Conservation (phyloP, 1,284 basidiomycete species). For the Rhodotorula sp. region DNA sequence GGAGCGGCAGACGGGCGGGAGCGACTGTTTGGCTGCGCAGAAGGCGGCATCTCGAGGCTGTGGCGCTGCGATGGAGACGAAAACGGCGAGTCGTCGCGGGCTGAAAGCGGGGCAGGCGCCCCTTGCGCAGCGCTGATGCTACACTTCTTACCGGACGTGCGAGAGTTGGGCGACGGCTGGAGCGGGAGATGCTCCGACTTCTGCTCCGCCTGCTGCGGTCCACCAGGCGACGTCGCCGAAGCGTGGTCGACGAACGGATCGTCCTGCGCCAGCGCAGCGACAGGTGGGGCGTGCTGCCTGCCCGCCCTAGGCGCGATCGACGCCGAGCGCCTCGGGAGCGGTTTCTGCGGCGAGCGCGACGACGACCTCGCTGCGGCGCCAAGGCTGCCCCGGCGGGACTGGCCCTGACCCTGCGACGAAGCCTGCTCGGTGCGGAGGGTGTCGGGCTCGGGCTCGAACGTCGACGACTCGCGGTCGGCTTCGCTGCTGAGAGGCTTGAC, state of each 20-base stretch:
- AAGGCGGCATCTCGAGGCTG: slow-evolving; percentile 8
- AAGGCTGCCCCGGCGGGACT: neutral
- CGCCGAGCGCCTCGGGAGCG: neutral
- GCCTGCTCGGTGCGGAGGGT: slow-evolving; percentile 7
- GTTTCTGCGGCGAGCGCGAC: neutral
- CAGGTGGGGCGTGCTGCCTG: neutral
- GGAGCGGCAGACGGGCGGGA: neutral
- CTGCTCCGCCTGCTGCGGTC: too few relatives aligned
- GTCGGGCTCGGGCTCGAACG: slow-evolving; percentile 15
- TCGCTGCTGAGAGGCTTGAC: neutral
- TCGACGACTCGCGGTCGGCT: neutral
- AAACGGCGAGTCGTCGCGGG: neutral
- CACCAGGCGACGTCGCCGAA: neutral
- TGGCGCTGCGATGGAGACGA: neutral
- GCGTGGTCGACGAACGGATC: slow-evolving; percentile 5
- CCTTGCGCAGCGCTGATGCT: too few relatives aligned
- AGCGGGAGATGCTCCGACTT: neutral
- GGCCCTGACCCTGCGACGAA: neutral
- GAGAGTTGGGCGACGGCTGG: slow-evolving; percentile 3
- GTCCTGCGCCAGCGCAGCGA: neutral
- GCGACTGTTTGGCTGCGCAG: neutral
- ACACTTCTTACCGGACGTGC: neutral
- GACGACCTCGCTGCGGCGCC: neutral
- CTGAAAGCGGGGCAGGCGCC: neutral
- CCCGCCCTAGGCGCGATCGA: neutral